Conservation (phyloP, 352 stramenopile species). For the Pythium guiyangense region DNA sequence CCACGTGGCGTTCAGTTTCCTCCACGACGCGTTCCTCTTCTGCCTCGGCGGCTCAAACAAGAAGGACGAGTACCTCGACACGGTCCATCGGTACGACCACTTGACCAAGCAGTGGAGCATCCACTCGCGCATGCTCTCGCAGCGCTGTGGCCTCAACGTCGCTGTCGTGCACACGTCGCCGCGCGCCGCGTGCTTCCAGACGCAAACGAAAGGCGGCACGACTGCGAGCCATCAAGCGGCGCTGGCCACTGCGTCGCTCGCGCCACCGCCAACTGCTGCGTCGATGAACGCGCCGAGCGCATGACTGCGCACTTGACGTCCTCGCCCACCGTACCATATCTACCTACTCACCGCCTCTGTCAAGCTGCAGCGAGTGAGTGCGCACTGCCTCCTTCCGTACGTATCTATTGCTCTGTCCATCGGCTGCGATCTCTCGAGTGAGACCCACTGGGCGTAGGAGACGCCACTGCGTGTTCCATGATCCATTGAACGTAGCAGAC, state of each 20-base stretch:
- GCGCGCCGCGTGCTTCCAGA: slow-evolving; percentile 37
- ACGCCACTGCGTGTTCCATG: too few species aligned
- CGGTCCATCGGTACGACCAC: slow-evolving; percentile 60
- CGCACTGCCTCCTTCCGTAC: too few species aligned
- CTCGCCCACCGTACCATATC: too few species aligned
- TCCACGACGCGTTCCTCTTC: slow-evolving; percentile 68
- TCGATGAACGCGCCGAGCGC: not conserved
- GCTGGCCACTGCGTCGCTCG: not conserved
- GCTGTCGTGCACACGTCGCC: slow-evolving; percentile 36
- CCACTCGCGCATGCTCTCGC: slow-evolving; percentile 53
- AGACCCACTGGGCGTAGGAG: too few species aligned
- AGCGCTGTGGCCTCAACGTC: slow-evolving; percentile 63
- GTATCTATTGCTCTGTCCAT: too few species aligned
- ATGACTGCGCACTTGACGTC: too few species aligned
- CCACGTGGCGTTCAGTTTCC: slow-evolving; percentile 52
- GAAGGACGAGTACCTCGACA: slow-evolving; percentile 69
- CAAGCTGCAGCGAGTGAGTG: too few species aligned
- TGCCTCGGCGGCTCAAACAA: slow-evolving; percentile 70
- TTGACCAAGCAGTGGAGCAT: slow-evolving; percentile 57
- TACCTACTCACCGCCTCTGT: too few species aligned
- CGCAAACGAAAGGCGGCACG: slow-evolving; percentile 13
- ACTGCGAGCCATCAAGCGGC: not conserved
- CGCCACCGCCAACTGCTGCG: too few species aligned
- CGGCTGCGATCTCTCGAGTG: too few species aligned
- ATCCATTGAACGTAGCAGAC: too few species aligned